These are phyloP conservation scores for Saccharomycopsis sp. DNA, from an alignment of 805 yeast species.

Conservation along the genomic window DNA sequence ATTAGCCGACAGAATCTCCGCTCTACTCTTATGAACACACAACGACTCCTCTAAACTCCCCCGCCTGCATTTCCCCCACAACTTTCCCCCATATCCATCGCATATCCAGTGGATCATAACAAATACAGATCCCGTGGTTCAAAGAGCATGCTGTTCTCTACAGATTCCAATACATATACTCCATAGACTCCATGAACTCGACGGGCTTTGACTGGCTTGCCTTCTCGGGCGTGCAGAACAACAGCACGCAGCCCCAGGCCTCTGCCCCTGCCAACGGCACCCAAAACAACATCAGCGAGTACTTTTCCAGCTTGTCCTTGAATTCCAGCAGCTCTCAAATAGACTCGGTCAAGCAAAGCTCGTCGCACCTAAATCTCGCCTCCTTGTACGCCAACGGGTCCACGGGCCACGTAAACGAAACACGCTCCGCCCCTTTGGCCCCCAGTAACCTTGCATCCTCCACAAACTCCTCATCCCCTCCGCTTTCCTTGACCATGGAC, in stretches of 20 bases:
- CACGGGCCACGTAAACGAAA: neutral
- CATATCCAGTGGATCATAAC: too few species aligned
- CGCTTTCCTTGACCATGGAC: slow-evolving; percentile 56
- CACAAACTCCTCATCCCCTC: too few species aligned
- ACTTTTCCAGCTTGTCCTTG: neutral
- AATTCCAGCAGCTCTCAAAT: neutral
- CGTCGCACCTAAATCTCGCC: neutral
- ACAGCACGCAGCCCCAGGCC: slow-evolving; percentile 2
- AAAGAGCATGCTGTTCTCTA: neutral
- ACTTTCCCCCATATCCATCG: neutral
- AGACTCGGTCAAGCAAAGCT: neutral
- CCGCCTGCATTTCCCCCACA: too few species aligned
- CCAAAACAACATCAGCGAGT: slow-evolving; percentile 2
- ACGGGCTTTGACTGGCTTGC: slow-evolving; percentile 21
- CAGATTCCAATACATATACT: neutral
- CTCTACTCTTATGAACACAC: too few species aligned
- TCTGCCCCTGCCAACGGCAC: slow-evolving; percentile 7
- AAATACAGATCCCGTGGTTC: neutral
- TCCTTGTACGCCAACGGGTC: neutral
- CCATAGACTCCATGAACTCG: neutral
- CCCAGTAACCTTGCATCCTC: neutral
- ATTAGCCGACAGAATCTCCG: too few species aligned
- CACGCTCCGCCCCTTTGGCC: neutral
- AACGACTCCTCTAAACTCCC: too few species aligned
- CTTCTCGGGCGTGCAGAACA: slow-evolving; percentile 12